Base-by-base conservation (phyloP, 2,329 filamentous ascomycete species). In the Dryadomyces quercus-mongolicae region DNA sequence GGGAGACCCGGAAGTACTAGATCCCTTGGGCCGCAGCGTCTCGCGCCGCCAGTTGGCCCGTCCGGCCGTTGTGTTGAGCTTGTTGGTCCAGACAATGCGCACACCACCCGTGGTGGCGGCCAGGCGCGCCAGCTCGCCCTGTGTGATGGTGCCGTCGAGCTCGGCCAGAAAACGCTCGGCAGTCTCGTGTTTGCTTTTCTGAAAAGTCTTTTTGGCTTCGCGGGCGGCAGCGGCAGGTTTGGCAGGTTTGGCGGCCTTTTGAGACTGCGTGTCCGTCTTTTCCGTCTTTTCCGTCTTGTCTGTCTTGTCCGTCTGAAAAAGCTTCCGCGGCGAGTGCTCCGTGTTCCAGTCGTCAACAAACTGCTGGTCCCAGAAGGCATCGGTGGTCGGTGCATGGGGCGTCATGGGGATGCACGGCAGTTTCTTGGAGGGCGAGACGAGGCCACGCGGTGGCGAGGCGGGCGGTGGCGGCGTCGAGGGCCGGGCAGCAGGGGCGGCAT, bases 1-100 rank as follows among this genome's bases (percentile, higher is more conserved):
- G n/a, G 54, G 57, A 9, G 25, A 4, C n/a, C 7, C 22, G 2
- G 8, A 13, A n/a, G 15, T 44, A n/a, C n/a, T n/a, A 15, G 22
- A 2, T 13, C 1, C 12, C 18, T 25, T 65, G 51, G 64, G 65
- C 59, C 68, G 70, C 15, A 75, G 66, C 13, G 74, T 77, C 62
- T 84, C 82, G 21, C 80, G 75, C 60, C 77, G 81, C 85, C 85
- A 89, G 61, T 80, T 84, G 31, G 86, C 86, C 44, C 85, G 76
- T 0, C 88, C 88, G 15, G 88, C 88, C 0, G 88, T 92, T 1
- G 85, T 86, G 64, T 85, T 86, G 52, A 93, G 78, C n/a, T 80
- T 88, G 61, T 85, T 88, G 57, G 77, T 83, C 88, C 88, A 93
- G 46, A 80, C 68, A 42, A 92, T 74, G 54, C 78, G 77, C 49